phyloP scores from a whole-genome alignment of 2,329 filamentous ascomycete species.

The Hypoxylon sp. region DNA sequence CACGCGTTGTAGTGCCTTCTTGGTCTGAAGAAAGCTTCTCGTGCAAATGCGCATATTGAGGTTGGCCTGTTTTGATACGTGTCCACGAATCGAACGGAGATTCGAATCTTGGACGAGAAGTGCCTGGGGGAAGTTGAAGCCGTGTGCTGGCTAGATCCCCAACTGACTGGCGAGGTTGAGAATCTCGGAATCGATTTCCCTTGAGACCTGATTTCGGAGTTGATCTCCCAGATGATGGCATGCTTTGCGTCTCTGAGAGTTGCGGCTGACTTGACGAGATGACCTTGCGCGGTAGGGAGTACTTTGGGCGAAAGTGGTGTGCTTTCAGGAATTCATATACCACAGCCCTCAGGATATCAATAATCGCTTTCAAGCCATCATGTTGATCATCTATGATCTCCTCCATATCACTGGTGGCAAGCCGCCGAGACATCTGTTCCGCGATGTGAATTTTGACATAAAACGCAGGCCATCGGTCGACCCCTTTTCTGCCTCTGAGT shows the following conservation, averaged over 20 bases:
- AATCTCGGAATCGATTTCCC: background rate
- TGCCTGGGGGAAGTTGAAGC: constrained; percentile 56
- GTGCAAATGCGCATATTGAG: constrained; percentile 29
- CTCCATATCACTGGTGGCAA: constrained; percentile 49
- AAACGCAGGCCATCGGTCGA: constrained; percentile 92
- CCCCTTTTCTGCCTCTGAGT: constrained; percentile 68
- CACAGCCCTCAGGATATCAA: constrained; percentile 75
- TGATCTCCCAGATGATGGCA: constrained; percentile 28
- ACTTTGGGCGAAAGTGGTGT: constrained; percentile 73
- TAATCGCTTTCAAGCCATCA: constrained; percentile 65
- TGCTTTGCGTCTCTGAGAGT: constrained; percentile 11
- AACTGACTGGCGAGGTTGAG: constrained; percentile 17
- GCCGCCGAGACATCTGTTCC: constrained; percentile 19
- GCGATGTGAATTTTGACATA: constrained; percentile 73
- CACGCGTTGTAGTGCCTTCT: background rate
- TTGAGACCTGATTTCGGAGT: constrained; percentile 23
- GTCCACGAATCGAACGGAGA: constrained; percentile 54
- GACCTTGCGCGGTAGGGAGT: constrained; percentile 34
- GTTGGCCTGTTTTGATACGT: constrained; percentile 52
- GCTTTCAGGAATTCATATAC: constrained; percentile 80
- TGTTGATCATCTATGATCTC: constrained; percentile 60
- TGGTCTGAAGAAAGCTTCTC: constrained; percentile 17
- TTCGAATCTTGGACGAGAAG: constrained; percentile 46
- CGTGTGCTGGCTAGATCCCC: constrained; percentile 47
- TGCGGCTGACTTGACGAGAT: constrained; percentile 7